These are phyloP conservation scores for Aspergillaceae sp. DNA, from an alignment of 2,329 filamentous ascomycete species.

Conservation along the genomic window DNA sequence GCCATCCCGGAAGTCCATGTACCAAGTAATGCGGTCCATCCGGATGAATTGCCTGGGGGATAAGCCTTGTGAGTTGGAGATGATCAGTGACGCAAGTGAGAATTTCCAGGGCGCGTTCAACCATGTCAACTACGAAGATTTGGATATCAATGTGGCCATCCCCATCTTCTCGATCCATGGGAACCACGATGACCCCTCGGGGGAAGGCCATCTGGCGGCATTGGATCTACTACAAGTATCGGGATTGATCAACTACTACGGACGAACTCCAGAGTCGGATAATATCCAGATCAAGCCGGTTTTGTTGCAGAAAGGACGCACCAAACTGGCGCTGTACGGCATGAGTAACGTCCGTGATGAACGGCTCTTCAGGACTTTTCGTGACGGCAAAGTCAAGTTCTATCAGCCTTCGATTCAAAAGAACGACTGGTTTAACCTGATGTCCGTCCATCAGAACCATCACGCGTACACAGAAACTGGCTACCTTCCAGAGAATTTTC, in stretches of 20 bases:
- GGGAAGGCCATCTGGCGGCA: conserved; percentile 84
- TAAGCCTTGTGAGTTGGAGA: conserved; percentile 90
- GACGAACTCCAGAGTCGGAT: conserved; percentile 81
- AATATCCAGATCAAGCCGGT: conserved; percentile 90
- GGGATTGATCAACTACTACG: conserved; percentile 92
- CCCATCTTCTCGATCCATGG: conserved; percentile 98
- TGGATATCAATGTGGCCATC: conserved; percentile 93
- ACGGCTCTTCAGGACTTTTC: conserved; percentile 84
- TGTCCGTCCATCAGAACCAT: conserved; percentile 94
- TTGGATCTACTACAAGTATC: conserved; percentile 86
- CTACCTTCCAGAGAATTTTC: conserved; percentile 88
- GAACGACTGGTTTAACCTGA: conserved; percentile 89
- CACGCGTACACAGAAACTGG: conserved; percentile 82
- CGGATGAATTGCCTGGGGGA: conserved; percentile 90
- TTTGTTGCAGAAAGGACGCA: conserved; percentile 83
- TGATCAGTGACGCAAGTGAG: conserved; percentile 84
- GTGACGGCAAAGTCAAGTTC: conserved; percentile 89
- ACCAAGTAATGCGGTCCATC: conserved; percentile 91
- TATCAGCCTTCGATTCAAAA: conserved; percentile 73
- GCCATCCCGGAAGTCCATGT: conserved; percentile 89
- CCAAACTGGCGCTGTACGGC: conserved; percentile 87
- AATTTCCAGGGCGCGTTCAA: conserved; percentile 85
- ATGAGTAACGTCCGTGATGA: conserved; percentile 96
- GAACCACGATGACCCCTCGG: conserved; percentile 97
- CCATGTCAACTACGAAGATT: conserved; percentile 95